Base-by-base conservation (phyloP, 202 grass and related monocot genomes). In the Bolboschoenoplectus hybrid region DNA sequence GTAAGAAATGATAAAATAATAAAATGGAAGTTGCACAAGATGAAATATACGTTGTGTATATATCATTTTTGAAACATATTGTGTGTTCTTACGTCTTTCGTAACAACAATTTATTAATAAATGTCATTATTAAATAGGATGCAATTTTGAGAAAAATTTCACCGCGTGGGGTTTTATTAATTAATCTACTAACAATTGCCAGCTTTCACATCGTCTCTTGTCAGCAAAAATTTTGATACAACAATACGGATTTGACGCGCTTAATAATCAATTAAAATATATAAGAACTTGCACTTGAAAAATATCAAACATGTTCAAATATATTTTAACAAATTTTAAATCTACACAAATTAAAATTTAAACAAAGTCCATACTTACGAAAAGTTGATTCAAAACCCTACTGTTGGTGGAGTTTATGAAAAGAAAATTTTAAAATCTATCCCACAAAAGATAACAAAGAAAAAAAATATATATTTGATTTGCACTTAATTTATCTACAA, bases 51-150 rank as follows among this genome's bases (percentile, higher is more conserved):
- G 1, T 66, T 38, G 9, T 66, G 14, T 38, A 34, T 36, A 12
- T 66, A 66, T 9, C 4, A 26, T 32, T 47, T 49, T 45, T 73
- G 69, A 47, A 47, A 72, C 16, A 44, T 72, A 72, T 45, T 17
- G 17, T 72, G 1, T 14, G 41, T 0, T 73, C 44, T 46, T 20
- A 72, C 68, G 43, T 72, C 68, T 47, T 46, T 46, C 3, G 6
- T 47, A 73, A 50, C 17, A 73, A 5, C n/a, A 49, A 73, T 73
- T 73, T 58, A 47, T 49, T 46, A 73, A 73, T 20, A 32, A 73
- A 9, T 20, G 16, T 47, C 68, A 72, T 72, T 64, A 34, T 3
- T 2, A 71, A 43, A 43, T 71, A 72, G 2, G 62, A 64, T 65
- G 9, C 9, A 9, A 36, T 26, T 46, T 73, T 47, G 7, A 72